These are phyloP conservation scores for Vicia faba DNA, from an alignment of 306 rosid species.

Conservation along the genomic window DNA sequence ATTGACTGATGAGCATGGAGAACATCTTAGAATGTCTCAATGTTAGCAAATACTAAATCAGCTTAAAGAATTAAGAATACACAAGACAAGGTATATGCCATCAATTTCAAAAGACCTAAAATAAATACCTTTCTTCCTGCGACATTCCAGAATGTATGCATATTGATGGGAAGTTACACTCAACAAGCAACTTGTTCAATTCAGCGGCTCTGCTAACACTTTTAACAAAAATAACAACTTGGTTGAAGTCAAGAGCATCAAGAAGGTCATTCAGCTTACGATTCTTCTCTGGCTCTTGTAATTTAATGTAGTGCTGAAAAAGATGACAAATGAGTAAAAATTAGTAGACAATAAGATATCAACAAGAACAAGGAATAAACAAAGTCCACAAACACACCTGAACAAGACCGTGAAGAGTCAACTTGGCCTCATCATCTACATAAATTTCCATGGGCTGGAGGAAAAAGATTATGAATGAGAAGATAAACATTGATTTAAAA, in stretches of 20 bases:
- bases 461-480: conserved; percentile 21
- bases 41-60: neutral
- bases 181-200: conserved; percentile 73
- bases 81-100: neutral
- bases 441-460: conserved; percentile 82
- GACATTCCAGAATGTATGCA: conserved; percentile 85
- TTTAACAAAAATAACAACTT: conserved; percentile 75
- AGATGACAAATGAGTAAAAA: conserved; percentile 9
- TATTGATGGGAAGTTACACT: conserved; percentile 73
- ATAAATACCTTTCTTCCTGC: conserved; percentile 73
- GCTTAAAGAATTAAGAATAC: neutral
- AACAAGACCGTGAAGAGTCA: conserved; percentile 83
- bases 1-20: neutral
- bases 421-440: conserved; percentile 80
- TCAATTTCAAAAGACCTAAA: conserved; percentile 24
- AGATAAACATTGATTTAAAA: neutral
- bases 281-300: conserved; percentile 70
- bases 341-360: conserved; percentile 9
- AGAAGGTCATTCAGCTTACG: conserved; percentile 80
- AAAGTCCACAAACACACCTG: conserved; percentile 43
- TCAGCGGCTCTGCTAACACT: conserved; percentile 75
- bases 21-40: neutral
- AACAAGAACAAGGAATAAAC: neutral
- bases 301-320: conserved; percentile 68
- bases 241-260: conserved; percentile 80